Conservation (phyloP, 805 yeast species). For the Lachancea lanzarotensis region DNA sequence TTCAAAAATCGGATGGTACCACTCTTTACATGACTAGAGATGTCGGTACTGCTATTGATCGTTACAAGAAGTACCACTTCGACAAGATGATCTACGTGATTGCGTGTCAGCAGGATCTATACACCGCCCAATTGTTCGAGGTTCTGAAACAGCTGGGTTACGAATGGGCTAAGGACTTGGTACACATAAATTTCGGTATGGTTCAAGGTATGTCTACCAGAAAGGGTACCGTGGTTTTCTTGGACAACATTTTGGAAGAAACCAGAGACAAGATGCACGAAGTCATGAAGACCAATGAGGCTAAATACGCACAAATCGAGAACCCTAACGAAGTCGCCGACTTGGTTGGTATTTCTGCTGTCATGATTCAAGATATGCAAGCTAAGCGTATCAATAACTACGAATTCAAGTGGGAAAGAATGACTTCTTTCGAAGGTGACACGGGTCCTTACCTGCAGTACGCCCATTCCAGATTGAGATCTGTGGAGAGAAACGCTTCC, state of each 20-base stretch:
- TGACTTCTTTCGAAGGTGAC: conserved; percentile 97
- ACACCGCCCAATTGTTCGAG: conserved; percentile 88
- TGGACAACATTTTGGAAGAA: conserved; percentile 88
- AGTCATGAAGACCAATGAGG: conserved; percentile 88
- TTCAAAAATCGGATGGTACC: conserved; percentile 93
- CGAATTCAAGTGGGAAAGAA: conserved; percentile 95
- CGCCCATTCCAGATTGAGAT: conserved; percentile 94
- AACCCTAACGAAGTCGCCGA: conserved; percentile 95
- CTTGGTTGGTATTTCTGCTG: conserved; percentile 91
- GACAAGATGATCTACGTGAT: conserved; percentile 95
- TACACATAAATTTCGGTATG: conserved; percentile 93
- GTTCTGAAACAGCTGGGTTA: conserved; percentile 84
- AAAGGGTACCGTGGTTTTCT: conserved; percentile 97
- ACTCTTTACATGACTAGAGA: conserved; percentile 92
- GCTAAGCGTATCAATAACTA: conserved; percentile 94
- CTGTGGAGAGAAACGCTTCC: conserved; percentile 79
- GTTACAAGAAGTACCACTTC: conserved; percentile 75
- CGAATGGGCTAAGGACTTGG: conserved; percentile 75
- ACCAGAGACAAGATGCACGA: conserved; percentile 92
- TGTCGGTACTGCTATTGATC: conserved; percentile 91
- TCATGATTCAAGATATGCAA: conserved; percentile 99
- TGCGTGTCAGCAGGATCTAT: conserved; percentile 95
- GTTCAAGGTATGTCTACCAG: conserved; percentile 98
- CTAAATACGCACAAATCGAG: conserved; percentile 85
- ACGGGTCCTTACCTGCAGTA: conserved; percentile 98